Evolutionary conservation across 2,329 filamentous ascomycete species (phyloP).

Genomic region (Neofusicoccum sp.): DNA sequence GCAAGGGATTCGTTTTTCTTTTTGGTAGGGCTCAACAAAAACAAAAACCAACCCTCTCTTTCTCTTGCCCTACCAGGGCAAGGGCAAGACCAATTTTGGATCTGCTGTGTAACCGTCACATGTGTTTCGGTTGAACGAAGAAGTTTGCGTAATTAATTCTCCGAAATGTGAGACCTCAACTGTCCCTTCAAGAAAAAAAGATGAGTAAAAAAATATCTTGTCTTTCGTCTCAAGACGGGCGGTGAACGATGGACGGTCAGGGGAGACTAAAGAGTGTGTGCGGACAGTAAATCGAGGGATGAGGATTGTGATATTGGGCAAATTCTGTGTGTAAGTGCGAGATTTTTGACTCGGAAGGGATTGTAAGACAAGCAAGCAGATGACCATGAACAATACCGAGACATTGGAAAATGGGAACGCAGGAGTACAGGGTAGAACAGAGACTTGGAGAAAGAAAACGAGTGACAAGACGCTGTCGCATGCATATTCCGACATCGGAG

Average conservation of each 20-base stretch:
- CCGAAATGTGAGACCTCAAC: conserved; percentile 2
- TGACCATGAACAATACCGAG: neutral
- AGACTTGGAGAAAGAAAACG: neutral
- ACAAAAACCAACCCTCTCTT: neutral
- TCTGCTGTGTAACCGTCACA: conserved; percentile 12
- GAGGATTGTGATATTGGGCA: neutral
- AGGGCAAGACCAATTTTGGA: neutral
- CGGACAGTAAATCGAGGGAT: neutral
- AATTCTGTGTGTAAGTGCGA: neutral
- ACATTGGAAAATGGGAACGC: neutral
- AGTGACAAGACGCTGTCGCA: conserved; percentile 9
- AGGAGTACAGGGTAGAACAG: neutral
- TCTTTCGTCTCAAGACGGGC: neutral
- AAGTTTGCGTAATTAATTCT: conserved; percentile 14
- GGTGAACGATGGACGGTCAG: neutral
- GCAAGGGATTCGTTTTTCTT: conserved; percentile 3
- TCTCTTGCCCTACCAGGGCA: neutral
- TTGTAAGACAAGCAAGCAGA: neutral
- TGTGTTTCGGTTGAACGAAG: conserved; percentile 1
- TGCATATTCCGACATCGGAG: conserved; percentile 12
- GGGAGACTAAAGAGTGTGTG: too few species aligned
- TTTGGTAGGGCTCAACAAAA: conserved; percentile 17
- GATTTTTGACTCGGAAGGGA: neutral
- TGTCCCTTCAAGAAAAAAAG: neutral
- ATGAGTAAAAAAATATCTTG: neutral